Evolutionary conservation across 75 land plant genomes (phyloP).

Genomic region (Pinus taeda): DNA sequence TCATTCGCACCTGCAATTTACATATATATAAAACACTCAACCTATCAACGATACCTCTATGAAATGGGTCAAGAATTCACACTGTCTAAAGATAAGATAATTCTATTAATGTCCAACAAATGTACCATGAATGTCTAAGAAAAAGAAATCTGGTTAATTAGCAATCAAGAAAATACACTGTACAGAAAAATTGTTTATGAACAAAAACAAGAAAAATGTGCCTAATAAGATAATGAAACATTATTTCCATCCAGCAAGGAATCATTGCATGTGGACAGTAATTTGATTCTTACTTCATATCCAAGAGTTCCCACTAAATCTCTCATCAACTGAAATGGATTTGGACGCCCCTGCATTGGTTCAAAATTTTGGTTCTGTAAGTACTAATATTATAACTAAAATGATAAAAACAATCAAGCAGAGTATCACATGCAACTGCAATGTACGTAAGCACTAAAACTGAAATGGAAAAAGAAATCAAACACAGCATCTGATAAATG

Average conservation of each 20-base stretch:
- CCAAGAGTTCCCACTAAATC: slow-evolving; percentile 59
- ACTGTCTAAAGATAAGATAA: not conserved
- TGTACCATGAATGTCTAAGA: not conserved
- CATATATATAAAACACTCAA: slow-evolving; percentile 2
- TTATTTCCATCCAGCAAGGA: not conserved
- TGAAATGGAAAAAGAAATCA: not conserved
- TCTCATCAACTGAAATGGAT: slow-evolving; percentile 61
- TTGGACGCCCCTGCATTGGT: slow-evolving; percentile 55
- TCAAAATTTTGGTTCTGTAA: not conserved
- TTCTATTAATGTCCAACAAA: not conserved
- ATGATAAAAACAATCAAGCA: not conserved
- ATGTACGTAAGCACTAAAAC: not conserved
- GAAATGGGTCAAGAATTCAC: slow-evolving; percentile 4
- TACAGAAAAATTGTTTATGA: not conserved
- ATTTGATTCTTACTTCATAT: slow-evolving; percentile 44
- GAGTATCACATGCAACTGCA: not conserved
- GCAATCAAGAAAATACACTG: not conserved
- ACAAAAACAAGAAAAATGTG: slow-evolving; percentile 1
- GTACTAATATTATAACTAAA: not conserved
- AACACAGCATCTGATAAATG: not conserved
- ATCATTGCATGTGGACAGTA: slow-evolving; percentile 2
- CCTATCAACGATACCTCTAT: slow-evolving; percentile 10
- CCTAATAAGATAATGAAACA: not conserved
- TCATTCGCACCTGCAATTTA: slow-evolving; percentile 61
- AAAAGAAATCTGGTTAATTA: not conserved